Evolutionary conservation across 164 flowering plant genomes (phyloP), one percentile per base, ranked within the genome.

Genomic region (Tetrastigma voinierianum): DNA sequence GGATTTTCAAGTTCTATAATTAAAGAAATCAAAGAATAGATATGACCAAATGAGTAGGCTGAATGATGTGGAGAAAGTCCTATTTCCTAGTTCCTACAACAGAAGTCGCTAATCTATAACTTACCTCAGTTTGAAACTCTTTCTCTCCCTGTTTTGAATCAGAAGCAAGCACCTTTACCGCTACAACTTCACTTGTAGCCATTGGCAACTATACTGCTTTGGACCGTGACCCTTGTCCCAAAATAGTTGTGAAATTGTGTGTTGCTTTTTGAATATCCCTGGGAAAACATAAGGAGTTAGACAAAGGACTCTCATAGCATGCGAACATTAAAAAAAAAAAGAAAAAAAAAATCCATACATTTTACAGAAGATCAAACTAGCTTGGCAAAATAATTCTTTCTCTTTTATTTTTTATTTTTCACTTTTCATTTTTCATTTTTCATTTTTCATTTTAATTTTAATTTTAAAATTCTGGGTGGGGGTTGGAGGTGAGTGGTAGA

Each of bases 151-250:
- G 97, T 70, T 67, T 80, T 48, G 97, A 92, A 74, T 92, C 52
- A 56, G 94, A 83, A 59, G 97, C 96, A 73, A 90, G 97, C 56
- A 83, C 94, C 77, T 92, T 92, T 16, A 87, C 84, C 46, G 97
- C 97, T 20, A 84, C 81, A 58, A 86, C 75, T 70, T 72, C 87
- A 66, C 93, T 84, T 18, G 88, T 70, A 54, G 86, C 75, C 91
- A 91, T 82, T 46, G 65, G 65, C 64, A 45, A 97, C 98, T 83
- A 85, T 96, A 71, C n/a, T 96, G 93, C 18, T 93, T 98, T 5
- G 97, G 93, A 67, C 99, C 99, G 84, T 48, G 97, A 90, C 43
- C 99, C 99, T 77, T 96, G 85, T 46, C 99, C 99, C 71, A 96
- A 64, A 46, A 87, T 62, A 59, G 91, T 93, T 43, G 99, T 92